Percentiles rank a stretch among this genome's conserved stretches.
Conservation (phyloP, 176 grass and related monocot genomes). For the Elaeis guineensis region DNA sequence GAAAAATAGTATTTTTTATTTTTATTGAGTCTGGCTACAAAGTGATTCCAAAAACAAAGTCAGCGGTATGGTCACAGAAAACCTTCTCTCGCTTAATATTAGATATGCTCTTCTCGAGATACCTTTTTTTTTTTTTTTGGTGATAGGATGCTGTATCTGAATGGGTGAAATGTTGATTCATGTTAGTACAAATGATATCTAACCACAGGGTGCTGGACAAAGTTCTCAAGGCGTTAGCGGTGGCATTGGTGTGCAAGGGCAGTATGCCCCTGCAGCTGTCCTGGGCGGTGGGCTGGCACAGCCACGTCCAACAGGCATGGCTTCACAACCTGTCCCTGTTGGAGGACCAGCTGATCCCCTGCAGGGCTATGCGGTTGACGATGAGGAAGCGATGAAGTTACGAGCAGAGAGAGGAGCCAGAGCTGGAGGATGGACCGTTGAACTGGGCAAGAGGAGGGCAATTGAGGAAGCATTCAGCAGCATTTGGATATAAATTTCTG, state of each 20-base stretch:
- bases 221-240: conserved; percentile 60
- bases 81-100: no score
- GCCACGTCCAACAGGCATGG: conserved; percentile 66
- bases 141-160: no score
- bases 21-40: no score
- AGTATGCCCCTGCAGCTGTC: conserved; percentile 60
- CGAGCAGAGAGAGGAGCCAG: conserved; percentile 43
- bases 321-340: conserved; percentile 39
- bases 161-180: no score
- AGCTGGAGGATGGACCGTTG: conserved; percentile 78
- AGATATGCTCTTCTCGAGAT: no score
- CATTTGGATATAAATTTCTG: conserved; percentile 46
- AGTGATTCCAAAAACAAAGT: no score
- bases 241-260: conserved; percentile 50
- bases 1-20: no score
- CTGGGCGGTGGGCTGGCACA: conserved; percentile 41
- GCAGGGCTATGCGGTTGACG: conserved; percentile 38
- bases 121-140: no score
- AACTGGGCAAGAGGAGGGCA: conserved; percentile 70
- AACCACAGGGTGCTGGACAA: conserved; percentile 53
- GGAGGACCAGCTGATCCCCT: conserved; percentile 33
- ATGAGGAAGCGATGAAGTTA: conserved; percentile 55
- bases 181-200: conserved; percentile 4
- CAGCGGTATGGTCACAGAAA: no score
- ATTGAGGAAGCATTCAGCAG: conserved; percentile 71